phyloP scores from a whole-genome alignment of 2,329 filamentous ascomycete genomes.

The Aspergillus sp. region DNA sequence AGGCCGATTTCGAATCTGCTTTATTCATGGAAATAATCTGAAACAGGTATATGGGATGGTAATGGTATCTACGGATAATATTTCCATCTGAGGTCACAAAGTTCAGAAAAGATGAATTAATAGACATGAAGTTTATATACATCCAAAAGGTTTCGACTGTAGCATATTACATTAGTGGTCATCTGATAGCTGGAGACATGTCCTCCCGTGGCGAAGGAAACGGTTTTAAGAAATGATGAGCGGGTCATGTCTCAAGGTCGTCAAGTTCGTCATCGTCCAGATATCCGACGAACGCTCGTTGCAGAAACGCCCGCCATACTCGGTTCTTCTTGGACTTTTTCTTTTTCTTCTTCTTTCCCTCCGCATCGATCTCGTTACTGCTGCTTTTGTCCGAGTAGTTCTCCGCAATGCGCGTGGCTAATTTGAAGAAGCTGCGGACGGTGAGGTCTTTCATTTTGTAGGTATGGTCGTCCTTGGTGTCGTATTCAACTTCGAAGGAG shows the following conservation, averaged over 20 bases:
- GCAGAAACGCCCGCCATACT: conserved; percentile 75
- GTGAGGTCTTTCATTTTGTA: conserved; percentile 82
- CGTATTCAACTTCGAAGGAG: conserved; percentile 79
- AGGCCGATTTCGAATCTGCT: no score
- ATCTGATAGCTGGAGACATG: background rate
- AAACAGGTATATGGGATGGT: background rate
- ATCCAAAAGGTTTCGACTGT: background rate
- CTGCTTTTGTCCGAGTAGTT: conserved; percentile 24
- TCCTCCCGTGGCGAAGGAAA: background rate
- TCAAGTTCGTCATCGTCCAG: conserved; percentile 65
- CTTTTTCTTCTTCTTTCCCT: conserved; percentile 32
- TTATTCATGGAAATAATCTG: no score
- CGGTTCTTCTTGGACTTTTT: conserved; percentile 53
- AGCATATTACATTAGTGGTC: background rate
- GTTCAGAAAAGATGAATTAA: background rate
- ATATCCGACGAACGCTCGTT: conserved; percentile 76
- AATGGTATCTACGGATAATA: background rate
- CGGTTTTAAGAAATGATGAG: background rate
- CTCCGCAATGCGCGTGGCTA: conserved; percentile 76
- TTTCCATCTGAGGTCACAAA: background rate
- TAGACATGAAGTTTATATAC: background rate
- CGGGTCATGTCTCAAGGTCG: conserved; percentile 19
- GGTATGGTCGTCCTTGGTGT: conserved; percentile 71
- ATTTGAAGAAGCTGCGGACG: conserved; percentile 72
- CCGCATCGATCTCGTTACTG: conserved; percentile 9